Evolutionary conservation across 805 yeast genomes (phyloP).

Genomic region (Peterozyma xylosa): DNA sequence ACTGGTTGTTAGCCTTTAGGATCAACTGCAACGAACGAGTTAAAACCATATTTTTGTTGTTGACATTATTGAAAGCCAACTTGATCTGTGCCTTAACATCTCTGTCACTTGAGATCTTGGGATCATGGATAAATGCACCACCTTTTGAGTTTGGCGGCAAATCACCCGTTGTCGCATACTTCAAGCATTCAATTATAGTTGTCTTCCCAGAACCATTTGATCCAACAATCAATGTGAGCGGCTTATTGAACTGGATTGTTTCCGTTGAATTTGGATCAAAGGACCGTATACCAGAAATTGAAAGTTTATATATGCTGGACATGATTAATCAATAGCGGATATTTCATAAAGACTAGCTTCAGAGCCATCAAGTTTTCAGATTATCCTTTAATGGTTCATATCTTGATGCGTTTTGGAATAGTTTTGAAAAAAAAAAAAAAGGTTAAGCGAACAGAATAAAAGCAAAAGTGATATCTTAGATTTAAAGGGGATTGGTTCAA

Average conservation of each 20-base stretch:
- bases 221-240: conserved; percentile 91
- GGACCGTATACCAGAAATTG: conserved; percentile 85
- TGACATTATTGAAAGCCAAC: conserved; percentile 70
- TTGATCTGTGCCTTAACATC: conserved; percentile 87
- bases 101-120: conserved; percentile 66
- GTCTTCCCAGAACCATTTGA: conserved; percentile 96
- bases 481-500: no score
- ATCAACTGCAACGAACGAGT: conserved; percentile 78
- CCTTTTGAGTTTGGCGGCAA: conserved; percentile 94
- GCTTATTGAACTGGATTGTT: conserved; percentile 82
- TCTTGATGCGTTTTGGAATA: no score
- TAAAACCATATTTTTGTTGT: conserved; percentile 72
- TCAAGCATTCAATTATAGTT: conserved; percentile 87
- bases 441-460: no score
- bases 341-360: no score
- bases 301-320: conserved; percentile 48
- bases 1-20: conserved; percentile 47
- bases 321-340: neutral
- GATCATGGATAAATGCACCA: conserved; percentile 95
- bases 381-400: no score
- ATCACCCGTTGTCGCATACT: conserved; percentile 93
- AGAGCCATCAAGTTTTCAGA: no score
- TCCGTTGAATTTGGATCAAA: conserved; percentile 82
- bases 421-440: no score
- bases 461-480: no score